Conservation (phyloP, 2,329 filamentous ascomycete genomes). For the Penicillium concentricum region DNA sequence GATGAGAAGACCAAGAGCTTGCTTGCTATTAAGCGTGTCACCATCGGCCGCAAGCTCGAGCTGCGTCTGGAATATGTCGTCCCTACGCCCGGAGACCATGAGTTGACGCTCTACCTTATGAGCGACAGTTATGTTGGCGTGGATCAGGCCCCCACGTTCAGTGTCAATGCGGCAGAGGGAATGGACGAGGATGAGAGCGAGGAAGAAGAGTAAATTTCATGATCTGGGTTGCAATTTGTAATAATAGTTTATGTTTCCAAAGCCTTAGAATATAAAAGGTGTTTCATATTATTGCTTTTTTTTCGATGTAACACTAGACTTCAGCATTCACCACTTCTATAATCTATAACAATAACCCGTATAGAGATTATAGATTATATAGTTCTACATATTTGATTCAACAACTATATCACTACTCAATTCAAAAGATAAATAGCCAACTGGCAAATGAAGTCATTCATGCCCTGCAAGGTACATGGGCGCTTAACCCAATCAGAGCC, state of each 20-base stretch:
- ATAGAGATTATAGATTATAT: no score
- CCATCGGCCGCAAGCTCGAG: constrained; percentile 74
- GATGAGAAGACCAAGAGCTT: constrained; percentile 86
- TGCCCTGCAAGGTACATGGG: background rate
- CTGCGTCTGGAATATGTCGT: constrained; percentile 85
- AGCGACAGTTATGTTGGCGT: constrained; percentile 96
- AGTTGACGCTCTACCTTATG: constrained; percentile 91
- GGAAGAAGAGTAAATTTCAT: constrained; percentile 55
- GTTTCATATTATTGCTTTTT: constrained; percentile 6
- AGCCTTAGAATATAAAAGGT: constrained; percentile 16
- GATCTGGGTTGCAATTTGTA: constrained; percentile 14
- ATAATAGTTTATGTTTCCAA: constrained; percentile 18
- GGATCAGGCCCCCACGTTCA: constrained; percentile 91
- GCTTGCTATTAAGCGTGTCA: constrained; percentile 91
- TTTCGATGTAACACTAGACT: background rate
- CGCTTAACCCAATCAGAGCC: constrained; percentile 6
- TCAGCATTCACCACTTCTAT: background rate
- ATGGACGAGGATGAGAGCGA: constrained; percentile 94
- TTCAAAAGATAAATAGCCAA: no score
- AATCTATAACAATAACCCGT: no score
- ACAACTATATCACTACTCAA: no score
- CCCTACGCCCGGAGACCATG: constrained; percentile 78
- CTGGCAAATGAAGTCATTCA: no score
- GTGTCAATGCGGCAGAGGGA: constrained; percentile 79
- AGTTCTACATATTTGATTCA: no score